phyloP scores from a whole-genome alignment of 345 rosid species.

The Laguncularia racemosa region DNA sequence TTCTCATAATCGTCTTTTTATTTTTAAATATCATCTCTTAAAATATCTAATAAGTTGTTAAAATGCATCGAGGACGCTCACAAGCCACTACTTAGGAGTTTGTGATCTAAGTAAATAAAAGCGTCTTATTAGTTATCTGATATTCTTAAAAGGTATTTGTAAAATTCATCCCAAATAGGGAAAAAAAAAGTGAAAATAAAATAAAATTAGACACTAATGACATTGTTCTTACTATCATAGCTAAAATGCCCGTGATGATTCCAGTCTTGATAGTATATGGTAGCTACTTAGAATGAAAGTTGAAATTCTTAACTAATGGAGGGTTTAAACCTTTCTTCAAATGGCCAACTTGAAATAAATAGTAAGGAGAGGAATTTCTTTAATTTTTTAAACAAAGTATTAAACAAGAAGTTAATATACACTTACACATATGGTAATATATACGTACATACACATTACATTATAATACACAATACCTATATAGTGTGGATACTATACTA shows the following conservation, averaged over 20 bases:
- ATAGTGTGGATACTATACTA: background rate
- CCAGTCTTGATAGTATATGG: conserved; percentile 18
- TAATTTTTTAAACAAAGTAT: background rate
- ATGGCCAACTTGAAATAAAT: background rate
- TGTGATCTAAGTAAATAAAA: background rate
- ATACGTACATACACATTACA: too few species aligned
- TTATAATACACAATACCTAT: too few species aligned
- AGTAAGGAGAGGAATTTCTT: background rate
- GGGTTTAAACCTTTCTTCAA: conserved; percentile 27
- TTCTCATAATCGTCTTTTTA: too few species aligned
- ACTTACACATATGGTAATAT: too few species aligned
- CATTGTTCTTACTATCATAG: conserved; percentile 18
- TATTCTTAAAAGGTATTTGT: background rate
- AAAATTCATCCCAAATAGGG: background rate
- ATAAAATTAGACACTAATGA: too few species aligned
- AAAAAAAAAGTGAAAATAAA: too few species aligned
- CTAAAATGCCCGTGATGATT: conserved; percentile 28
- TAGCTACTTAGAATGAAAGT: conserved; percentile 18
- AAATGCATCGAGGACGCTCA: too few species aligned
- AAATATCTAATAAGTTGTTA: too few species aligned
- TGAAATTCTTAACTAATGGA: conserved; percentile 21
- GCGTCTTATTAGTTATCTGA: background rate
- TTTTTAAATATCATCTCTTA: too few species aligned
- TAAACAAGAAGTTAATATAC: background rate
- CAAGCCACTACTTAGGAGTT: too few species aligned